phyloP scores from a whole-genome alignment of 495 filamentous ascomycete species.

The Aspergillus heteromorphus region DNA sequence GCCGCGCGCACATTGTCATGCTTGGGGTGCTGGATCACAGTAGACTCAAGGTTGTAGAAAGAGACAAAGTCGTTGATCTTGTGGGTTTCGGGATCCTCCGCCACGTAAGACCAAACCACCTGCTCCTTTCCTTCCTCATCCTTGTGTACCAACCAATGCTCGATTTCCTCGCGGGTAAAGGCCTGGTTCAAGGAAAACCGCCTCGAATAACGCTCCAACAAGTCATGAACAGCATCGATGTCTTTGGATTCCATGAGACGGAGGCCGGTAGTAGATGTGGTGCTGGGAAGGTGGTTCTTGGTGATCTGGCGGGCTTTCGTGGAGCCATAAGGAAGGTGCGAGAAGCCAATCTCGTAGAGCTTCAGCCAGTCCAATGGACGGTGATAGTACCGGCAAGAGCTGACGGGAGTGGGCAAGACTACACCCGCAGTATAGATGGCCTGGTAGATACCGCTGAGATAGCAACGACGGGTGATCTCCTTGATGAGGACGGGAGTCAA shows the following conservation, averaged over 20 bases:
- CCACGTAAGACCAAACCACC: constrained; percentile 87
- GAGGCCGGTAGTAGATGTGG: constrained; percentile 65
- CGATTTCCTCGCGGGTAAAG: constrained; percentile 71
- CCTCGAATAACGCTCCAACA: constrained; percentile 72
- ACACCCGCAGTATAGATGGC: constrained; percentile 93
- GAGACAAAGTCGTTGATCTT: constrained; percentile 96
- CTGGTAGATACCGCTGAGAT: constrained; percentile 77
- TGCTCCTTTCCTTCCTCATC: constrained; percentile 56
- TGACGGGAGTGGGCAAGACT: constrained; percentile 82
- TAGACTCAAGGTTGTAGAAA: constrained; percentile 91
- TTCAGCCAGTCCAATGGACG: constrained; percentile 92
- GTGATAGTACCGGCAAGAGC: constrained; percentile 92
- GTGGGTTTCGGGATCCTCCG: constrained; percentile 66
- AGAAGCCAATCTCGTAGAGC: constrained; percentile 88
- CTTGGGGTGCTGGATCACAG: constrained; percentile 74
- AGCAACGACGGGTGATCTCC: constrained; percentile 88
- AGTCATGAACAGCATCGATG: constrained; percentile 64
- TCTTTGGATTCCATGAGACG: constrained; percentile 80
- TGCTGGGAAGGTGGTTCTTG: constrained; percentile 69
- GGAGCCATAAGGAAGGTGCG: constrained; percentile 69
- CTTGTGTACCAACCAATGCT: constrained; percentile 81
- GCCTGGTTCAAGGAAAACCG: constrained; percentile 80
- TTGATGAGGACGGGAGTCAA: constrained; percentile 92
- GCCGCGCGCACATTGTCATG: constrained; percentile 75
- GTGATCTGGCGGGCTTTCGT: constrained; percentile 75